A percentile compares a stretch with the other conserved stretches of the same genome.
Evolutionary conservation across 352 stramenopile genomes (phyloP).

Genomic region (Achlya hypogyna): DNA sequence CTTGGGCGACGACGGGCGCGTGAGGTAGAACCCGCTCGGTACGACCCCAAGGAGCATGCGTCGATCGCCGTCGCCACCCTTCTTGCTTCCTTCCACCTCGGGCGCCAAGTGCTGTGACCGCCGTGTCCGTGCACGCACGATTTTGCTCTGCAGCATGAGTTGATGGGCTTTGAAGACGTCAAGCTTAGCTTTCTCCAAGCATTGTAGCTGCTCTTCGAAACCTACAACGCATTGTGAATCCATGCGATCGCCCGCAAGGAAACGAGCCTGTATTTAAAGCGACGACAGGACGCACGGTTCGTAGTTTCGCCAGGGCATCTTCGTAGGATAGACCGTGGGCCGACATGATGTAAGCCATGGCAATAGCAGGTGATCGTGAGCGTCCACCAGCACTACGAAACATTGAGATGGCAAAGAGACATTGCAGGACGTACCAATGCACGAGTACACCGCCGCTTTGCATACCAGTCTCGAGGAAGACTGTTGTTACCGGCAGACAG

Average conservation of each 20-base stretch:
- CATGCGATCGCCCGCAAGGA: not conserved
- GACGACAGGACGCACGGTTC: slow-evolving; percentile 47
- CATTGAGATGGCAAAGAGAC: not conserved
- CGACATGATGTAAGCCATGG: slow-evolving; percentile 74
- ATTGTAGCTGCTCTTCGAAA: slow-evolving; percentile 80
- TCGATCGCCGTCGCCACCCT: slow-evolving; percentile 35
- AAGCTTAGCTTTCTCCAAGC: slow-evolving; percentile 47
- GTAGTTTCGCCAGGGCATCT: slow-evolving; percentile 39
- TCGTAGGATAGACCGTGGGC: slow-evolving; percentile 46
- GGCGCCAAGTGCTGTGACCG: slow-evolving; percentile 23
- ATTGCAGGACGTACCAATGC: slow-evolving; percentile 43
- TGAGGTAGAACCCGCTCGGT: slow-evolving; percentile 45
- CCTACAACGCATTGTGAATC: slow-evolving; percentile 20
- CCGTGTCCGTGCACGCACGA: slow-evolving; percentile 33
- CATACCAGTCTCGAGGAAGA: slow-evolving; percentile 76
- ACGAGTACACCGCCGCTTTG: slow-evolving; percentile 61
- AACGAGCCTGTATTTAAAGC: slow-evolving; percentile 37
- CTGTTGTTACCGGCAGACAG: slow-evolving; percentile 55
- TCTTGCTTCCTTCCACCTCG: slow-evolving; percentile 23
- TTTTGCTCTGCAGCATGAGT: slow-evolving; percentile 42
- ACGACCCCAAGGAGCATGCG: slow-evolving; percentile 51
- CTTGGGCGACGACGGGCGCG: slow-evolving; percentile 3
- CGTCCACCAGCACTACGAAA: slow-evolving; percentile 50
- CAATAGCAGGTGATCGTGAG: slow-evolving; percentile 72
- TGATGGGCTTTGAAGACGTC: slow-evolving; percentile 76